Percentiles rank a stretch among this genome's conserved stretches.
These are phyloP conservation scores for Serendipita sp. DNA, from an alignment of 768 basidiomycete genomes.

Conservation along the genomic window DNA sequence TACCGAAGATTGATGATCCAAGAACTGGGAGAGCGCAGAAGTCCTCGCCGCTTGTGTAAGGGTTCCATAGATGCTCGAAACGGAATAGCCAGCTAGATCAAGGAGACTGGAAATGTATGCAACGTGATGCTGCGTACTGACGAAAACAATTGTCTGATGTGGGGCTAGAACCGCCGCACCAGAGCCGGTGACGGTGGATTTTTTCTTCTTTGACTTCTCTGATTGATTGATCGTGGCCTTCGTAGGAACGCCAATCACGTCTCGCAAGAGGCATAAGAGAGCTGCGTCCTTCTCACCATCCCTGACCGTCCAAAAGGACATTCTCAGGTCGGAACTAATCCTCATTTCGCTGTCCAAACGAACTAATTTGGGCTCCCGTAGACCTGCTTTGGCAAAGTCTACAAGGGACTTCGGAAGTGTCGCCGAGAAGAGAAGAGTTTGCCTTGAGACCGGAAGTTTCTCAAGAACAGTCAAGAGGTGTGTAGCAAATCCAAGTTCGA, in stretches of 20 bases:
- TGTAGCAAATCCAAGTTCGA: conserved; percentile 94
- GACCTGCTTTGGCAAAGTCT: conserved; percentile 95
- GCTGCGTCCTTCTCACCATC: conserved; percentile 90
- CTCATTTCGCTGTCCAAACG: conserved; percentile 94
- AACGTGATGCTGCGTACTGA: conserved; percentile 96
- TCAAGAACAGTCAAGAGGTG: conserved; percentile 83
- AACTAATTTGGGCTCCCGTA: conserved; percentile 84
- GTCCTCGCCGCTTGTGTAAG: conserved; percentile 83
- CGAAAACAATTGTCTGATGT: conserved; percentile 88
- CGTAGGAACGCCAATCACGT: conserved; percentile 66
- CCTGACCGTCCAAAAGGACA: conserved; percentile 89
- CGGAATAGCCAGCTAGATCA: conserved; percentile 63
- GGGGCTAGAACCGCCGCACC: conserved; percentile 43
- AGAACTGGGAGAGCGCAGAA: conserved; percentile 81
- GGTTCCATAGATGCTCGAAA: conserved; percentile 90
- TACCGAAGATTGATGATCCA: conserved; percentile 58
- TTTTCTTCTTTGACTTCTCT: conserved; percentile 29
- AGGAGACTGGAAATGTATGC: conserved; percentile 79
- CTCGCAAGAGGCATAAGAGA: conserved; percentile 64
- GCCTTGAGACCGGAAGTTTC: conserved; percentile 70
- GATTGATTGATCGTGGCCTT: conserved; percentile 16
- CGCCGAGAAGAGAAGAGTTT: conserved; percentile 90
- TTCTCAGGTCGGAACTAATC: conserved; percentile 80
- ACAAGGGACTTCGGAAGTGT: conserved; percentile 91
- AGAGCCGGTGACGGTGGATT: conserved; percentile 16